phyloP scores from a whole-genome alignment of 139 green algal genomes.

The Nannochloris sp. region DNA sequence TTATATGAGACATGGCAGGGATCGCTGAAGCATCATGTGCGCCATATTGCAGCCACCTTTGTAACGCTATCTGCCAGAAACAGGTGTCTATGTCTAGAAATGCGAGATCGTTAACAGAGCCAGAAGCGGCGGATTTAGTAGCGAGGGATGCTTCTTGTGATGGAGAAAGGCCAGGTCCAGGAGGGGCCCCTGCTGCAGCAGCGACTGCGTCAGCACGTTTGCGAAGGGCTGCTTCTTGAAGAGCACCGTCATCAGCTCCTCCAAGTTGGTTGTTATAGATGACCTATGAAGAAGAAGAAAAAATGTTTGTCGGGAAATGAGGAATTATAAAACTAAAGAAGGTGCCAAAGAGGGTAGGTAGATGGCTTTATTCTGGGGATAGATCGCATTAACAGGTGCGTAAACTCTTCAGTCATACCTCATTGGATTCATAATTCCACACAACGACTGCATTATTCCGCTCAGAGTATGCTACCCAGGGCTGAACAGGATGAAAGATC shows the following conservation, averaged over 20 bases:
- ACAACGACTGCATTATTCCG: slow-evolving; percentile 26
- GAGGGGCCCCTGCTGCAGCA: slow-evolving; percentile 19
- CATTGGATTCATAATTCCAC: slow-evolving; percentile 43
- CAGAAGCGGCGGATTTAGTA: slow-evolving; percentile 31
- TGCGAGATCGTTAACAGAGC: slow-evolving; percentile 33
- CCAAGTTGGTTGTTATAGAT: slow-evolving; percentile 38
- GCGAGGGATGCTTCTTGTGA: slow-evolving; percentile 9
- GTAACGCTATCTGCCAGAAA: slow-evolving; percentile 45
- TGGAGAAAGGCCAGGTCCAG: not conserved
- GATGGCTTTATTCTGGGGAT: too few species aligned
- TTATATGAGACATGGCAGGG: slow-evolving; percentile 24
- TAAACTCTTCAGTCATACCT: too few species aligned
- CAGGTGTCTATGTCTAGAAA: slow-evolving; percentile 46
- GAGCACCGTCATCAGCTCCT: slow-evolving; percentile 29
- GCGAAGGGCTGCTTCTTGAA: slow-evolving; percentile 48
- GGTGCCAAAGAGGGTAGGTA: too few species aligned
- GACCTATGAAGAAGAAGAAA: slow-evolving; percentile 29
- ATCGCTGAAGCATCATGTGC: slow-evolving; percentile 17
- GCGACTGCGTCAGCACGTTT: slow-evolving; percentile 34
- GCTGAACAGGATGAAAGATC: slow-evolving; percentile 46
- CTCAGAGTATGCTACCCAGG: slow-evolving; percentile 43
- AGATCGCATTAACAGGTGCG: not conserved
- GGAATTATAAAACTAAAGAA: too few species aligned
- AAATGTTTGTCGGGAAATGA: too few species aligned
- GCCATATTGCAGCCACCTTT: slow-evolving; percentile 32